phyloP scores from a whole-genome alignment of 2,329 filamentous ascomycete genomes.

The Fusarium agapanthi region DNA sequence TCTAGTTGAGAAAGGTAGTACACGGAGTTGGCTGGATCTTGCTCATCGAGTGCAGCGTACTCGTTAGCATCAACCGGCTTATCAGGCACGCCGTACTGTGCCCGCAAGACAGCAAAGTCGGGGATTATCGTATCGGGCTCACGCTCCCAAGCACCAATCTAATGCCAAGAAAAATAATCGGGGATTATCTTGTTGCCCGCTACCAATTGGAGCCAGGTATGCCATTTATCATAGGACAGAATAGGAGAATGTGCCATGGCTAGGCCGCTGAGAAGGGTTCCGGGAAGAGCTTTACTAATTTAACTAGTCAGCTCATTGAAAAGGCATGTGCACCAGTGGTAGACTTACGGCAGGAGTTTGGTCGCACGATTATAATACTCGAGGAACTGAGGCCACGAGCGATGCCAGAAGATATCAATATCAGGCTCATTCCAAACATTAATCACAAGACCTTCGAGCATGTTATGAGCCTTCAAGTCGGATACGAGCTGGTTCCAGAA shows the following conservation, averaged over 20 bases:
- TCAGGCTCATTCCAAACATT: constrained; percentile 2
- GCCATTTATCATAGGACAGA: neutral
- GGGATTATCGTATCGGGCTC: neutral
- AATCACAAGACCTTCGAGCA: neutral
- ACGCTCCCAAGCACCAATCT: neutral
- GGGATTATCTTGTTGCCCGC: neutral
- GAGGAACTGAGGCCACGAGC: neutral
- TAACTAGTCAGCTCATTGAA: neutral
- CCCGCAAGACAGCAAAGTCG: neutral
- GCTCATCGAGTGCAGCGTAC: neutral
- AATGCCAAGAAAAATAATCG: neutral
- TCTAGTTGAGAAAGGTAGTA: neutral
- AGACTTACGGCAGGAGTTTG: neutral
- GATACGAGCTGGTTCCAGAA: neutral
- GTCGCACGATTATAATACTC: neutral
- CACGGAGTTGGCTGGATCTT: neutral
- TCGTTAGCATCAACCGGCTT: neutral
- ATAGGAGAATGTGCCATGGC: neutral
- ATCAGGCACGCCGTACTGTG: neutral
- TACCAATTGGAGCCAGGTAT: neutral
- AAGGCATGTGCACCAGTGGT: rapidly evolving
- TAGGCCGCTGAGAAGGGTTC: neutral
- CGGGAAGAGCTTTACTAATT: neutral
- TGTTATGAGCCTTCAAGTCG: neutral
- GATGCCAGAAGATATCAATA: neutral